phyloP scores from a whole-genome alignment of 2,329 filamentous ascomycete genomes.

The Parastagonospora nodorum region DNA sequence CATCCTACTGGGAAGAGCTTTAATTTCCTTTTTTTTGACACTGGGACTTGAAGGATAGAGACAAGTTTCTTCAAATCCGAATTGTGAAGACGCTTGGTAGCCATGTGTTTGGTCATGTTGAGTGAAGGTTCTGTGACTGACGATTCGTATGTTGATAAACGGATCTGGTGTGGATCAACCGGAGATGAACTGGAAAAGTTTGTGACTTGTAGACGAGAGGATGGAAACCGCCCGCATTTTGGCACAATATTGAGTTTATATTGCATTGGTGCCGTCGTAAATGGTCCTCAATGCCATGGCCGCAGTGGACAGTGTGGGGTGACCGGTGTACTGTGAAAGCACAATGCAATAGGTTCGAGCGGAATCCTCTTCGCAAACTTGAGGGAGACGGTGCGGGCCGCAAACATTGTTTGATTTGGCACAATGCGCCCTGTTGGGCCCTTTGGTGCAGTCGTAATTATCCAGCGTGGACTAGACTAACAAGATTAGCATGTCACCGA shows the following conservation, averaged over 20 bases:
- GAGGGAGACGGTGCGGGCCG: background rate
- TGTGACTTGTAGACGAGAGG: too few species aligned
- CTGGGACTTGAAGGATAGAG: constrained; percentile 18
- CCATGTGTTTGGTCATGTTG: constrained; percentile 7
- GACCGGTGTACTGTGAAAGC: constrained; percentile 4
- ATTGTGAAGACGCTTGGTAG: constrained; percentile 21
- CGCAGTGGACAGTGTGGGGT: background rate
- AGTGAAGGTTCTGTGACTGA: constrained; percentile 11
- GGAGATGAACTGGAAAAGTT: background rate
- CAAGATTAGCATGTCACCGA: too few species aligned
- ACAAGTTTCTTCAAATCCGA: constrained; percentile 32
- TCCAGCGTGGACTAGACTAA: too few species aligned
- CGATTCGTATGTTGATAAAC: background rate
- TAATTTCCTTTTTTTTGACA: constrained; percentile 19
- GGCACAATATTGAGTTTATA: too few species aligned
- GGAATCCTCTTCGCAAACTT: background rate
- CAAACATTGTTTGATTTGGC: background rate
- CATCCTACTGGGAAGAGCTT: constrained; percentile 27
- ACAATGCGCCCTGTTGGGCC: too few species aligned
- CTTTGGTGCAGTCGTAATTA: too few species aligned
- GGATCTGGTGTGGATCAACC: background rate
- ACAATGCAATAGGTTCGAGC: background rate
- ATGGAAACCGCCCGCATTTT: too few species aligned
- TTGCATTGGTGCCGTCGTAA: background rate
- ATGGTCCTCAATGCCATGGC: background rate